Evolutionary conservation across 257 asterid genomes (phyloP).

Genomic region (Jacaranda copaia): DNA sequence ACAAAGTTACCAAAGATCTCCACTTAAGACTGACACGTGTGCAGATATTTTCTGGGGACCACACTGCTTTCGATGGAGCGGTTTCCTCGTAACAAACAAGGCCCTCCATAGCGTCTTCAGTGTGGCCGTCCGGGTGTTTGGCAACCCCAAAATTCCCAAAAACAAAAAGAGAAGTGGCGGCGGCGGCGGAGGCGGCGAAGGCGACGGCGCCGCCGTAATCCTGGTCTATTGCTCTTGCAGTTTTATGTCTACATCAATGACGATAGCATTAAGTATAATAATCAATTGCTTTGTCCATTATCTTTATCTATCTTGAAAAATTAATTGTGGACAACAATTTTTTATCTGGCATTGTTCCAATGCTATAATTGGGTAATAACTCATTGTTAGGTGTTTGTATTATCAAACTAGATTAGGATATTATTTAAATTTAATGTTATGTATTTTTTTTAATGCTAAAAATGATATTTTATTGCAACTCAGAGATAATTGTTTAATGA

Average conservation of each 20-base stretch:
- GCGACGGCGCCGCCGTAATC: constrained; percentile 34
- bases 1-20: constrained; percentile 7
- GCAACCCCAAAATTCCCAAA: constrained; percentile 19
- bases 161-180: constrained; percentile 3
- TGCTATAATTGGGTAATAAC: not conserved
- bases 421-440: not conserved
- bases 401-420: not conserved
- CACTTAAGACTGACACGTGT: constrained; percentile 29
- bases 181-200: constrained; percentile 24
- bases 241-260: constrained; percentile 42
- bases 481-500: too few species aligned
- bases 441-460: too few species aligned
- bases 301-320: not conserved
- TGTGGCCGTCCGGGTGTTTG: not conserved
- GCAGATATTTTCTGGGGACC: constrained; percentile 9
- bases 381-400: not conserved
- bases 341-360: not conserved
- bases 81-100: constrained; percentile 45
- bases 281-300: constrained; percentile 8
- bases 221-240: constrained; percentile 31
- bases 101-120: constrained; percentile 30
- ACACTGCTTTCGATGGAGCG: constrained; percentile 41
- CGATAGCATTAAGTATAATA: constrained; percentile 14
- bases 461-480: too few species aligned
- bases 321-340: not conserved